Conservation (phyloP, 2,329 filamentous ascomycete species). For the Penicillium psychrosexuale region DNA sequence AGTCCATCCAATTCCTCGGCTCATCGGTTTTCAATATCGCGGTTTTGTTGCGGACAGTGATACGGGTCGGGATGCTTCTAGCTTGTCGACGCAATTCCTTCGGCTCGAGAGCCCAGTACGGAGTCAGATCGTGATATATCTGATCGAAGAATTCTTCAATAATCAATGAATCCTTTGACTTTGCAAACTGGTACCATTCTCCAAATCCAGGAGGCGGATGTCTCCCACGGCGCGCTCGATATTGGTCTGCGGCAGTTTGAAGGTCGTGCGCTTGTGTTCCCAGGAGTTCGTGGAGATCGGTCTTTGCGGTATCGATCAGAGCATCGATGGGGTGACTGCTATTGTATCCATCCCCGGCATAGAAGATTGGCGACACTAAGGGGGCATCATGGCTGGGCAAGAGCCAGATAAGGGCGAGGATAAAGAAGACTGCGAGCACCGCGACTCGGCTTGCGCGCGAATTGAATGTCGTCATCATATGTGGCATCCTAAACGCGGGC, state of each 20-base stretch:
- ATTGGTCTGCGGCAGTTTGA: constrained; percentile 40
- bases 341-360: not conserved
- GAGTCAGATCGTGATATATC: constrained; percentile 49
- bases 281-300: constrained; percentile 12
- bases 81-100: constrained; percentile 43
- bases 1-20: constrained; percentile 37
- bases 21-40: constrained; percentile 29
- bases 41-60: constrained; percentile 43
- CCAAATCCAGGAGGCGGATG: constrained; percentile 53
- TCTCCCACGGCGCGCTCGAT: constrained; percentile 45
- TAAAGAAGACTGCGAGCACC: not conserved
- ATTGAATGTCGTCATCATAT: not conserved
- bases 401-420: not conserved
- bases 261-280: constrained; percentile 37
- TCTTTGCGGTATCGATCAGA: constrained; percentile 16
- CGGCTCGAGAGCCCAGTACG: constrained; percentile 49
- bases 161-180: constrained; percentile 42
- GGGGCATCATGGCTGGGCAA: not conserved
- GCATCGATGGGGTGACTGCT: constrained; percentile 17
- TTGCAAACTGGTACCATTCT: constrained; percentile 47
- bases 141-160: constrained; percentile 53
- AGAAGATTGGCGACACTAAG: not conserved
- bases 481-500: not conserved
- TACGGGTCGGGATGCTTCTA: constrained; percentile 35
- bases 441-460: constrained; percentile 1